Evolutionary conservation across 768 basidiomycete genomes (phyloP).

Genomic region (Mycena latifolia): DNA sequence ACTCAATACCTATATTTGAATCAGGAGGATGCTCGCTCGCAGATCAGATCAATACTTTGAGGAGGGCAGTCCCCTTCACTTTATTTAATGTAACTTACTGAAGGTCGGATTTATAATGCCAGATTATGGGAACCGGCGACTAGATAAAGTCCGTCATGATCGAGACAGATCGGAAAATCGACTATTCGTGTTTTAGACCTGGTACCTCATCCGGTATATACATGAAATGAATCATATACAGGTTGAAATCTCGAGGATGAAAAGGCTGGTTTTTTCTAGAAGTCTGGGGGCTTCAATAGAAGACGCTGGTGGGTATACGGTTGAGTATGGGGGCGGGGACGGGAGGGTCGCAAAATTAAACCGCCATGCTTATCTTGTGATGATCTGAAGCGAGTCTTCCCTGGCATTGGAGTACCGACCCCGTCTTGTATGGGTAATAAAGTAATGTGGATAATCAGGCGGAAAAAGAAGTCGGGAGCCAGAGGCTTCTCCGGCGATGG

Average conservation of each 20-base stretch:
- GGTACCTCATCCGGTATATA: too few relatives aligned
- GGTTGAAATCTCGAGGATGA: not conserved
- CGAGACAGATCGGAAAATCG: too few relatives aligned
- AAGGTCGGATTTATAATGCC: too few relatives aligned
- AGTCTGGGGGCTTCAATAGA: not conserved
- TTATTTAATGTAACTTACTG: too few relatives aligned
- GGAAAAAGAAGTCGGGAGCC: not conserved
- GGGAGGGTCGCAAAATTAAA: not conserved
- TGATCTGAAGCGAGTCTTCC: not conserved
- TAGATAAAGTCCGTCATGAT: too few relatives aligned
- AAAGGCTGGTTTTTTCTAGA: too few relatives aligned
- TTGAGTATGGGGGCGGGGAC: not conserved
- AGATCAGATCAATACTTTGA: too few relatives aligned
- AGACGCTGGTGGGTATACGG: constrained; percentile 2
- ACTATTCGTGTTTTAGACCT: too few relatives aligned
- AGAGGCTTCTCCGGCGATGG: constrained; percentile 11
- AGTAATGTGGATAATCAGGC: not conserved
- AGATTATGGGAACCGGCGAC: too few relatives aligned
- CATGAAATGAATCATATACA: not conserved
- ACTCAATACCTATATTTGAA: too few relatives aligned
- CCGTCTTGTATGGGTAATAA: not conserved
- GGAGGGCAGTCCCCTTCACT: too few relatives aligned
- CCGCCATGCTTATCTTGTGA: not conserved
- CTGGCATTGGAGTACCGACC: not conserved
- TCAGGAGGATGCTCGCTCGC: too few relatives aligned